Conservation (phyloP, 768 basidiomycete species). For the Pisolithus orientalis region DNA sequence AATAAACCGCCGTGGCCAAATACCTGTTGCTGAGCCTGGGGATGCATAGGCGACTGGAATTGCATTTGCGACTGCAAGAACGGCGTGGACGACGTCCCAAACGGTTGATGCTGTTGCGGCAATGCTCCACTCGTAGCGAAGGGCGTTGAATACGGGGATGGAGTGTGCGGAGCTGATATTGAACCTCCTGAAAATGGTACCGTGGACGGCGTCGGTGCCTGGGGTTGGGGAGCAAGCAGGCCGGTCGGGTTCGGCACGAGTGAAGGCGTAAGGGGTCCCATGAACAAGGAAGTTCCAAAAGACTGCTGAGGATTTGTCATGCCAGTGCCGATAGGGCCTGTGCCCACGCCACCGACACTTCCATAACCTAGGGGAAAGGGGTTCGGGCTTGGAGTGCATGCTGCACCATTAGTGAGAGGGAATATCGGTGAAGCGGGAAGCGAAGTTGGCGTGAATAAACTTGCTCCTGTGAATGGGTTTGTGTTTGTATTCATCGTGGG, state of each 20-base stretch:
- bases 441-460: neutral
- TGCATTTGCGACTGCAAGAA: constrained; percentile 15
- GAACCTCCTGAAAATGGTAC: constrained; percentile 14
- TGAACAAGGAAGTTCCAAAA: neutral
- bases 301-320: neutral
- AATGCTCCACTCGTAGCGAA: constrained; percentile 6
- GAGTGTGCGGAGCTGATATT: constrained; percentile 16
- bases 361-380: constrained; percentile 11
- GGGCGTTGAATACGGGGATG: constrained; percentile 12
- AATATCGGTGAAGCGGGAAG: neutral
- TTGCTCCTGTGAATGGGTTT: neutral
- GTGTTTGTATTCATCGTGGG: neutral
- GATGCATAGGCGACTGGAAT: neutral
- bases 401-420: neutral
- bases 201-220: constrained; percentile 10
- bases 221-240: neutral
- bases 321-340: constrained; percentile 4
- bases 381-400: constrained; percentile 4
- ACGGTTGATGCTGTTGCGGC: constrained; percentile 15
- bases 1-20: neutral
- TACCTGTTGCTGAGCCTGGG: neutral
- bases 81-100: constrained; percentile 19
- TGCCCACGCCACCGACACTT: constrained; percentile 1
- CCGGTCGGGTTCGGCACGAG: constrained; percentile 7
- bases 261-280: neutral